Percentiles rank a stretch among this genome's conserved stretches.
These are phyloP conservation scores for Liquidambar formosana DNA, from an alignment of 164 flowering plant genomes.

Conservation along the genomic window DNA sequence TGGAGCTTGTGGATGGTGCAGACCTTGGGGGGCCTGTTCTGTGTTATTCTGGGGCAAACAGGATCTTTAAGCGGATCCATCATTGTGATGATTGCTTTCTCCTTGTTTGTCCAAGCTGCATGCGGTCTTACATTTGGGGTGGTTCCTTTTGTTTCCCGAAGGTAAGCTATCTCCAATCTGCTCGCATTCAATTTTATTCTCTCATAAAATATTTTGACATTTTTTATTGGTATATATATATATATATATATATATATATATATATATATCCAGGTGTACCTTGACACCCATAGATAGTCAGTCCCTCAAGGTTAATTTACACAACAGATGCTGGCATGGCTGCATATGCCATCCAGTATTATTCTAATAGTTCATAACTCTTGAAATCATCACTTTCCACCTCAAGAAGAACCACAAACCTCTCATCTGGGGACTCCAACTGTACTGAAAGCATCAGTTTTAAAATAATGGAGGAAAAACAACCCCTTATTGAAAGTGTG, in stretches of 20 bases:
- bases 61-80: conserved; percentile 55
- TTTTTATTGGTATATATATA: too few relatives aligned
- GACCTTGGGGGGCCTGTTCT: conserved; percentile 65
- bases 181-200: background rate
- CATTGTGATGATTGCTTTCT: conserved; percentile 66
- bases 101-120: conserved; percentile 81
- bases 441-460: too few relatives aligned
- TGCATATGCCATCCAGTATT: too few relatives aligned
- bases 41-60: conserved; percentile 57
- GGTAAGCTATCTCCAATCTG: conserved; percentile 35
- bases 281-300: background rate
- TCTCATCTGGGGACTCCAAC: too few relatives aligned
- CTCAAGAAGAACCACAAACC: too few relatives aligned
- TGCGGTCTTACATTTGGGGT: conserved; percentile 90
- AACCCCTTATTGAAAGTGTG: too few relatives aligned
- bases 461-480: too few relatives aligned
- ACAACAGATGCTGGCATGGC: too few relatives aligned
- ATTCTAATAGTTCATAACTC: too few relatives aligned
- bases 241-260: background rate
- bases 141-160: conserved; percentile 85
- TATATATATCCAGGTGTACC: too few relatives aligned
- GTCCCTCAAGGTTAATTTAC: background rate
- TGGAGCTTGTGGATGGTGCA: conserved; percentile 82
- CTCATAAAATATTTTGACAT: background rate
- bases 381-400: too few relatives aligned